Evolutionary conservation across 2,329 filamentous ascomycete species (phyloP).

Genomic region (Penicillium sp.): DNA sequence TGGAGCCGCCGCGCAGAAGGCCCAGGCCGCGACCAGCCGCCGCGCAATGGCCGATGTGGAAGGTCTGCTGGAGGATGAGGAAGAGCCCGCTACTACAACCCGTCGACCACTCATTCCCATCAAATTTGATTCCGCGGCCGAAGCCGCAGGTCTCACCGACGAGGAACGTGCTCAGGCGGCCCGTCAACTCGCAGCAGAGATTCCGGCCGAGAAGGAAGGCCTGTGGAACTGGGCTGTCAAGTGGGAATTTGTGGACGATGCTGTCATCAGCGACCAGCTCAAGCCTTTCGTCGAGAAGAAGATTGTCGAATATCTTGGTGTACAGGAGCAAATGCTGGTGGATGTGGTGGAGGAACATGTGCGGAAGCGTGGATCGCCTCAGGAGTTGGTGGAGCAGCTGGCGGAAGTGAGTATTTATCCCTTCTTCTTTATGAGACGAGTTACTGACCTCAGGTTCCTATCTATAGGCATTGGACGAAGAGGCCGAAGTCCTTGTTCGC

Average conservation of each 20-base stretch:
- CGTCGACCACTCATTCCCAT: slow-evolving; percentile 79
- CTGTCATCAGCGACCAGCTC: slow-evolving; percentile 78
- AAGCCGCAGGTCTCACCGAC: slow-evolving; percentile 69
- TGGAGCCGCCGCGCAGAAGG: slow-evolving; percentile 79
- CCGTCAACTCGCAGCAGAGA: slow-evolving; percentile 79
- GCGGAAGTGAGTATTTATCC: slow-evolving; percentile 63
- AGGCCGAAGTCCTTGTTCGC: slow-evolving; percentile 88
- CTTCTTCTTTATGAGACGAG: neutral
- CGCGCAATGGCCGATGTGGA: slow-evolving; percentile 92
- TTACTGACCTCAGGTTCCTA: slow-evolving; percentile 31
- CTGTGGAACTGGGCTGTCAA: slow-evolving; percentile 91
- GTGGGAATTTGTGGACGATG: slow-evolving; percentile 86
- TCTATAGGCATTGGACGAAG: slow-evolving; percentile 78
- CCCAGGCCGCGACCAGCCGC: slow-evolving; percentile 57
- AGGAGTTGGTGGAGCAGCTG: slow-evolving; percentile 77
- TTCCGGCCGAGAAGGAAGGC: slow-evolving; percentile 79
- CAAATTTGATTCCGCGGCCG: slow-evolving; percentile 69
- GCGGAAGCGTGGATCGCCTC: slow-evolving; percentile 69
- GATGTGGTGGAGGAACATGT: slow-evolving; percentile 89
- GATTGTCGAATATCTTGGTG: slow-evolving; percentile 91
- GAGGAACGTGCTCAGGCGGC: slow-evolving; percentile 84
- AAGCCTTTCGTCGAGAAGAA: slow-evolving; percentile 97
- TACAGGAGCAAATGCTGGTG: slow-evolving; percentile 93
- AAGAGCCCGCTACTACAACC: slow-evolving; percentile 66
- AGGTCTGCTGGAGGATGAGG: slow-evolving; percentile 90